Base-by-base conservation (phyloP, 768 basidiomycete genomes). In the Mycena indigotica region DNA sequence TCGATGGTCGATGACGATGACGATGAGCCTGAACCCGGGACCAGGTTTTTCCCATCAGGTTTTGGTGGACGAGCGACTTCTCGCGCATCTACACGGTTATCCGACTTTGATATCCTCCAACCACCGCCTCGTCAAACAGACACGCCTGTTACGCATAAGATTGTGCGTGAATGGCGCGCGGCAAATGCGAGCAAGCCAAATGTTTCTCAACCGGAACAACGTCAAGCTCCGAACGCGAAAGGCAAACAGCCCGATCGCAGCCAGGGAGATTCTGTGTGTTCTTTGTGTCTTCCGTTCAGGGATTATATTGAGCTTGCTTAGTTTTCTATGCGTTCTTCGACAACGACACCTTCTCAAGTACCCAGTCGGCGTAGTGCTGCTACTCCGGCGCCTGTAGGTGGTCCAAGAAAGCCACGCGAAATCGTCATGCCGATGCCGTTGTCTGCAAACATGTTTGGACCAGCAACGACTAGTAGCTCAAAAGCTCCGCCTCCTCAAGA, bases 91-190 rank as follows among this genome's bases (percentile, higher is more conserved):
- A 76, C 77, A 3, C 65, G 57, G 17, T 62, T 77, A 19, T 78
- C 75, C 19, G 68, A 77, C 28, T 73, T 71, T 40, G 75, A 76
- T 26, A 69, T 78, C 24, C 68, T 78, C 19, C 68, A 69, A 26
- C 70, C 75, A 17, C 75, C 74, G 32, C 58, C 23, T 5, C 54
- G 25, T 16, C 52, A 30, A 51, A 29, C 30, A 6, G 28, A 56
- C 35, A 50, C 52, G n/a, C 52, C 57, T n/a, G 19, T 50, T 26
- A 66, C 68, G 25, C 65, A 73, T 52, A 60, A 64, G 26, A 71
- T 72, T 13, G 72, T 64, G 12, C 69, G 70, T 25, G 68, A 75
- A 40, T 75, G 74, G 73, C 63, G 72, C 4, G 60, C 60, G 8
- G 68, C 69, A 8, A 75, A 73, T 39, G 49, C 66, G 2, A 67